Evolutionary conservation across 768 basidiomycete species (phyloP), one percentile per base, ranked within the genome.

Genomic region (Boletus eberwhitei): DNA sequence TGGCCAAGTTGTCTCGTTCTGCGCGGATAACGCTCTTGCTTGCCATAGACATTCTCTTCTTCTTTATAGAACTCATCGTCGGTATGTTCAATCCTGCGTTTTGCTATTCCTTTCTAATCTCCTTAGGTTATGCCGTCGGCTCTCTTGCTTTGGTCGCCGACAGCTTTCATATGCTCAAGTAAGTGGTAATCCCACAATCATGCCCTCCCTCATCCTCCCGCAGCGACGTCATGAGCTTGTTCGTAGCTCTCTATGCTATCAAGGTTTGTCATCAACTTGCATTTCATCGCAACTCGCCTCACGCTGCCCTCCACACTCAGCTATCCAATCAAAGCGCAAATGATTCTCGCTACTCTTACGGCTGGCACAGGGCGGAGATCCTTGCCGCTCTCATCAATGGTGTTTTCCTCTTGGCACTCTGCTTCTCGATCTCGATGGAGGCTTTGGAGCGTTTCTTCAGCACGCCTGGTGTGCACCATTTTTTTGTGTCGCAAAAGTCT

Each of bases 131-230:
- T 85, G 85, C 88, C n/a, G 93, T 97, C 52, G 93, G 93, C 31
- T 96, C 93, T 1, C 83, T 98, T 1, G 95, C 95, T 1, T 86
- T 98, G 50, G 86, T 99, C 44, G 96, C 96, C 8, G 96, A 98
- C 74, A 90, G 89, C 60, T 98, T 98, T 72, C 96, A 98, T 75
- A 98, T 97, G 95, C 86, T 98, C 75, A 98, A 98, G 94, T 95
- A 59, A 57, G 86, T 74, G 41, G 14, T 48, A 21, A 1, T 17
- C 26, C 32, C 22, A 9, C 42, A 26, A 50, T 50, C 54, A 43
- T 26, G 17, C 48, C 52, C 50, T 11, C 36, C 42, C 63, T 66
- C 42, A 56, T 43, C 54, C 54, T 19, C 40, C 46, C 41, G 17
- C 72, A 98, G 96, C 76, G 97, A 99, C 80, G 93, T 97, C 62